Percentiles rank a stretch among this genome's conserved stretches.
These are phyloP conservation scores for Fomitopsis schrenkii DNA, from an alignment of 1,284 basidiomycete species.

Conservation along the genomic window DNA sequence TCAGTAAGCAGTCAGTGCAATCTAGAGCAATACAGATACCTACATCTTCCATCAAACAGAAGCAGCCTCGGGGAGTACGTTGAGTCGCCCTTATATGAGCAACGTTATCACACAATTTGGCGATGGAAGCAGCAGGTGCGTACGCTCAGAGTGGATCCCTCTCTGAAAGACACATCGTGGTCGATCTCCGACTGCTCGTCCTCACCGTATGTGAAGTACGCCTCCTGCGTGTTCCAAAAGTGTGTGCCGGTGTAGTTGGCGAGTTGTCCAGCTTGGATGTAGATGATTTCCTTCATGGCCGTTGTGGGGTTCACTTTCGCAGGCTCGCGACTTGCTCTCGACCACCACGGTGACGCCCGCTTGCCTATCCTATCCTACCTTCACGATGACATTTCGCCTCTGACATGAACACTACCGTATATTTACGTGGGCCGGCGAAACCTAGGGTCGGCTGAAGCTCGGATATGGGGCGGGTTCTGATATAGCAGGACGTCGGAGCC, in stretches of 20 bases:
- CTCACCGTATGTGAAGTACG: constrained; percentile 55
- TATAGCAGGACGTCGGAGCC: background rate
- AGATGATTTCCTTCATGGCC: constrained; percentile 71
- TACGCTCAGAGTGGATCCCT: constrained; percentile 46
- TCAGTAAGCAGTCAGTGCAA: background rate
- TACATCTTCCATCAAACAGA: constrained; percentile 64
- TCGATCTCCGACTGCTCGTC: constrained; percentile 40
- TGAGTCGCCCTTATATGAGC: constrained; percentile 39
- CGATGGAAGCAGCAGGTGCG: background rate
- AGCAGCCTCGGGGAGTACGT: constrained; percentile 63
- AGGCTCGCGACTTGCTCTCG: constrained; percentile 1
- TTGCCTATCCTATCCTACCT: background rate
- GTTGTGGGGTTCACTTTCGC: background rate
- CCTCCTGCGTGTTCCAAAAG: constrained; percentile 78
- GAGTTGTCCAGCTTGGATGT: constrained; percentile 66
- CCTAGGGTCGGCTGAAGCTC: constrained; percentile 1
- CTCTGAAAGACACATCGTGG: constrained; percentile 61
- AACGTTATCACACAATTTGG: background rate
- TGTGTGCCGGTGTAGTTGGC: constrained; percentile 72
- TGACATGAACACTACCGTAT: background rate
- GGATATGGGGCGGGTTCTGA: constrained; percentile 1
- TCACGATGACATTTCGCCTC: background rate
- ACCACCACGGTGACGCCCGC: background rate
- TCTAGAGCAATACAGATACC: constrained; percentile 10
- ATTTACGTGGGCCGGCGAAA: background rate